Base-by-base conservation (phyloP, 2,329 filamentous ascomycete genomes). In the Beauveria brongniartii region DNA sequence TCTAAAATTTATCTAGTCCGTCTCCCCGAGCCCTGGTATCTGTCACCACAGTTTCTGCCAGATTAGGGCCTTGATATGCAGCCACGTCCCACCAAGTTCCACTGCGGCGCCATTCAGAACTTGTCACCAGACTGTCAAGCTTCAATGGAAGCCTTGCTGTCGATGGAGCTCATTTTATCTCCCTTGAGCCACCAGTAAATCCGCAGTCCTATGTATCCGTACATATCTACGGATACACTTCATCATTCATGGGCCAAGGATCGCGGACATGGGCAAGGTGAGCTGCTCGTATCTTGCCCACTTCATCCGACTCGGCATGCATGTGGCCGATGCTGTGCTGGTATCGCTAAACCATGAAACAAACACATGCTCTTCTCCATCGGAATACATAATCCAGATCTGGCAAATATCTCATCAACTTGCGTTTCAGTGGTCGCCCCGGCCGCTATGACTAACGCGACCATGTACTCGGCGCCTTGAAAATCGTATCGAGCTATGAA, bases 21-120 rank as follows among this genome's bases (percentile, higher is more conserved):
- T 28, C 18, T 24, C n/a, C 46, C 55, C 30, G 37, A 51, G 46
- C 34, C 47, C 55, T 50, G 20, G 22, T 44, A 18, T 22, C 28
- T 22, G 47, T 59, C 56, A 59, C 56, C 56, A 59, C 56, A 43
- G 52, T 59, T 59, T 30, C 56, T 43, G 56, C 47, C 56, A 59
- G 47, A 58, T 51, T 26, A 22, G 46, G 41, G 44, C 55, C 43
- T 40, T 48, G 6, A 26, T 5, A 20, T 51, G 24, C 55, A 43
- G 37, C 55, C 34, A 51, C 55, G 55, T 59, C 37, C 55, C 47
- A 52, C 55, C 54, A n/a, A 30, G 34, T 50, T 51, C 55, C 46
- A 50, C 55, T 51, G 46, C 43, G 55, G 43, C 43, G 20, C 44
- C 44, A 26, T 40, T 37, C 14, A 48, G 28, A 44, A 20, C 30